phyloP scores from a whole-genome alignment of 352 stramenopile genomes.

The Globisporangium heterothallicum region DNA sequence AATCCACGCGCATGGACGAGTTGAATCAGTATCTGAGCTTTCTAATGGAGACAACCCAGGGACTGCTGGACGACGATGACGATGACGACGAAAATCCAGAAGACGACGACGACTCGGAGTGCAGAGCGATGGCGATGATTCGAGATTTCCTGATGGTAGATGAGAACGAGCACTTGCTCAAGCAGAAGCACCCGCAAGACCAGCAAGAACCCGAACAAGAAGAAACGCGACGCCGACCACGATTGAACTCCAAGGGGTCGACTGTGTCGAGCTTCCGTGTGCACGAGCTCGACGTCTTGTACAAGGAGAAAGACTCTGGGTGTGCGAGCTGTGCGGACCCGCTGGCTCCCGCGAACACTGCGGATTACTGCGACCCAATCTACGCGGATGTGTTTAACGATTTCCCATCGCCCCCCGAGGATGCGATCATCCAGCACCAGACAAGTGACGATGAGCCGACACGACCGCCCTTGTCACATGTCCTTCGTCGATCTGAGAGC shows the following conservation, averaged over 20 bases:
- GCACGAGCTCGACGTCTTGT: constrained; percentile 52
- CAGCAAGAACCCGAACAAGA: background rate
- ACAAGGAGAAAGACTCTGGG: constrained; percentile 21
- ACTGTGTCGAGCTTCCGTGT: constrained; percentile 50
- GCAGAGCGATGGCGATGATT: constrained; percentile 41
- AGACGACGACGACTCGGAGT: constrained; percentile 18
- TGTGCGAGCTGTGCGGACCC: background rate
- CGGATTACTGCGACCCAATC: constrained; percentile 23
- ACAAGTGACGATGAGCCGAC: constrained; percentile 16
- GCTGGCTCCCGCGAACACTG: constrained; percentile 5
- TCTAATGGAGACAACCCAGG: constrained; percentile 61
- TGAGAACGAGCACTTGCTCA: constrained; percentile 21
- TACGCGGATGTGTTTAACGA: constrained; percentile 63
- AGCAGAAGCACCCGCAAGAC: constrained; percentile 1
- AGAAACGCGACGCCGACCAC: constrained; percentile 17
- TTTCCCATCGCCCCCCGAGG: constrained; percentile 32
- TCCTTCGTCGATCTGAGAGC: constrained; percentile 29
- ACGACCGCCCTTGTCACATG: constrained; percentile 7
- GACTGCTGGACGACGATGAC: constrained; percentile 49
- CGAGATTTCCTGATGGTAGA: constrained; percentile 68
- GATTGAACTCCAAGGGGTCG: constrained; percentile 22
- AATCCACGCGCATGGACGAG: constrained; percentile 46
- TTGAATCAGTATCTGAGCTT: constrained; percentile 64
- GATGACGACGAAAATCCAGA: constrained; percentile 29
- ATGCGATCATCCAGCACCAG: constrained; percentile 59